Evolutionary conservation across 495 filamentous ascomycete species (phyloP), one percentile per base, ranked within the genome.

Genomic region (Ascodesmis nigricans): DNA sequence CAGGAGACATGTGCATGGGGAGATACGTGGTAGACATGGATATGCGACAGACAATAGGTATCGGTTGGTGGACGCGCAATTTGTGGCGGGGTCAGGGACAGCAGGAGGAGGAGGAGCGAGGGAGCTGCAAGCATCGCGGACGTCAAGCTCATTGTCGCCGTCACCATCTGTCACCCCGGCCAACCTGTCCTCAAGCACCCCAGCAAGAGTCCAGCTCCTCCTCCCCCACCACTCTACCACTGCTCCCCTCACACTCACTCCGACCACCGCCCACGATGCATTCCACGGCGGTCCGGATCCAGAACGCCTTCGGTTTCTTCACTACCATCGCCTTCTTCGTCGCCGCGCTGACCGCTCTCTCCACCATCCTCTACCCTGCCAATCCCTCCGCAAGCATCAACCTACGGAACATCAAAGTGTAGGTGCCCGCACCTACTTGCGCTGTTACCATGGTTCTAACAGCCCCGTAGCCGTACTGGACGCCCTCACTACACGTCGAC

Each of bases 291-390:
- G 78, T 75, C 23, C 75, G 87, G 40, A 54, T 68, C 37, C 87
- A 97, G 57, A 82, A 82, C 60, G 74, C 83, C 44, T 97, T 97
- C 56, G 81, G 84, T 53, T 91, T 90, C 69, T 93, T 95, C 64
- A 93, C 84, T 18, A 87, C 82, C 21, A 82, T 92, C 37, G 74
- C 76, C 21, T 83, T 87, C 52, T 64, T 66, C 39, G 71, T 91
- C 18, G 81, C 73, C 25, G 65, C 68, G 11, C 53, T 83, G 14
- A 74, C 91, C 40, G 83, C 87, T 25, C 51, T 73, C 27, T 78
- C 81, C 4, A 74, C 78, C 33, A 54, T 91, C 20, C 31, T 82
- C n/a, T 61, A 68, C 23, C 69, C 76, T 1, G 73, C 81, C 29
- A 58, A 61, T 10, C 75, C 77, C 4, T 67, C 55, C 13, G 68